Percentiles rank a stretch among this genome's conserved stretches.
Conservation (phyloP, 139 green algal genomes). For the Raphidocelis subcapitata region DNA sequence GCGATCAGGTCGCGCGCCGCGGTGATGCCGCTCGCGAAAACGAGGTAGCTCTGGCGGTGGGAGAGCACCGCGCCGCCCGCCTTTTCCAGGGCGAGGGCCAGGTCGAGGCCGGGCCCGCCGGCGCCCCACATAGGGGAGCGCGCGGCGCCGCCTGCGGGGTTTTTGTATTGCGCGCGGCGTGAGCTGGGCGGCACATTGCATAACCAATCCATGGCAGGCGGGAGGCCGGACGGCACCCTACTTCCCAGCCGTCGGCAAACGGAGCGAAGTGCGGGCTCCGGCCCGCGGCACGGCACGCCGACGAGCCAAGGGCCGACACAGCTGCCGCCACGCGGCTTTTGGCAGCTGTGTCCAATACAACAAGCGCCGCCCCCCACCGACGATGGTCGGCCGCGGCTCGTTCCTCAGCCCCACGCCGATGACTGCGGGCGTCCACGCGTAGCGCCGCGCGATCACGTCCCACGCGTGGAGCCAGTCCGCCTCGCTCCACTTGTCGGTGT, state of each 20-base stretch:
- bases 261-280: too few species aligned
- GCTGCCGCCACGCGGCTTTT: too few species aligned
- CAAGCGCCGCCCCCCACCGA: too few species aligned
- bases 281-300: too few species aligned
- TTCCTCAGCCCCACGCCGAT: conserved; percentile 20
- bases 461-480: conserved; percentile 19
- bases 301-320: too few species aligned
- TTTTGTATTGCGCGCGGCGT: too few species aligned
- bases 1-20: conserved; percentile 7
- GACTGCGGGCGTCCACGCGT: conserved; percentile 4
- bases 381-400: conserved; percentile 15
- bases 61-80: conserved; percentile 14
- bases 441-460: conserved; percentile 9
- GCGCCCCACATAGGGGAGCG: conserved; percentile 10
- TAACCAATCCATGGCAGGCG: too few species aligned
- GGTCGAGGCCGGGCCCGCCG: background rate
- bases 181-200: too few species aligned
- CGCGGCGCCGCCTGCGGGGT: background rate
- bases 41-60: background rate
- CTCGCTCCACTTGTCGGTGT: conserved; percentile 18
- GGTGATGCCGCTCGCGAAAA: conserved; percentile 13
- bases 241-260: too few species aligned
- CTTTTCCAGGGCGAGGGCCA: conserved; percentile 22
- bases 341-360: too few species aligned
- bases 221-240: too few species aligned